Evolutionary conservation across 2,329 filamentous ascomycete genomes (phyloP).

Genomic region (Xylariaceae sp.): DNA sequence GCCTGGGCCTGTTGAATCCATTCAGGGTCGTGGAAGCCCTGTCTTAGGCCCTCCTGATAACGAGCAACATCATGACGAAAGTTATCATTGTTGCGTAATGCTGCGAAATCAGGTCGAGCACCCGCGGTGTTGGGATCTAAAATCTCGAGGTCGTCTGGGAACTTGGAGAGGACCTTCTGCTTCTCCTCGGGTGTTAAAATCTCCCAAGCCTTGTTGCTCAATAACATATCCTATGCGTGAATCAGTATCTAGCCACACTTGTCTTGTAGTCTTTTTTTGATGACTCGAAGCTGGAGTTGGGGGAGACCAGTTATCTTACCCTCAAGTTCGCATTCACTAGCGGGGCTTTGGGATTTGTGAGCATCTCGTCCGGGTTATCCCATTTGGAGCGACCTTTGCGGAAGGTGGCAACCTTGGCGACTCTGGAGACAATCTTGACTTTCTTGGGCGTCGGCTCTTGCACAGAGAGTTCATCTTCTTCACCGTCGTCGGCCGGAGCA

Average conservation of each 20-base stretch:
- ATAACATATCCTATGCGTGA: constrained; percentile 31
- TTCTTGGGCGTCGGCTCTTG: constrained; percentile 23
- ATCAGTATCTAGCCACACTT: constrained; percentile 7
- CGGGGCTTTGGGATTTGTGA: constrained; percentile 34
- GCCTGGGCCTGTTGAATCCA: constrained; percentile 52
- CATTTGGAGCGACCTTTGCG: constrained; percentile 26
- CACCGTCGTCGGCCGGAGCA: constrained; percentile 5
- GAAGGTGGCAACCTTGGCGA: constrained; percentile 24
- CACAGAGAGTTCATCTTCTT: constrained; percentile 15
- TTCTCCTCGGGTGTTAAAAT: constrained; percentile 32
- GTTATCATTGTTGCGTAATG: constrained; percentile 44
- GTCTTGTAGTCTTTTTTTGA: no score
- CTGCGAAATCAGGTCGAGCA: constrained; percentile 39
- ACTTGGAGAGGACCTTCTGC: constrained; percentile 32
- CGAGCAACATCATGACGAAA: constrained; percentile 45
- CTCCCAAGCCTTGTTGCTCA: constrained; percentile 37
- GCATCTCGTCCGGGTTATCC: constrained; percentile 31
- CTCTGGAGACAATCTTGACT: constrained; percentile 21
- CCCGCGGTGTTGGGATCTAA: constrained; percentile 32
- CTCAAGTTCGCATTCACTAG: constrained; percentile 33
- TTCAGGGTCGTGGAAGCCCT: constrained; percentile 47
- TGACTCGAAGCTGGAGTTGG: no score
- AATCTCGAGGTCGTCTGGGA: constrained; percentile 37
- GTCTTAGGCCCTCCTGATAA: constrained; percentile 43
- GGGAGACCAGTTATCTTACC: constrained; percentile 22